Base-by-base conservation (phyloP, 495 filamentous ascomycete genomes). In the Lophiostoma macrostomum region DNA sequence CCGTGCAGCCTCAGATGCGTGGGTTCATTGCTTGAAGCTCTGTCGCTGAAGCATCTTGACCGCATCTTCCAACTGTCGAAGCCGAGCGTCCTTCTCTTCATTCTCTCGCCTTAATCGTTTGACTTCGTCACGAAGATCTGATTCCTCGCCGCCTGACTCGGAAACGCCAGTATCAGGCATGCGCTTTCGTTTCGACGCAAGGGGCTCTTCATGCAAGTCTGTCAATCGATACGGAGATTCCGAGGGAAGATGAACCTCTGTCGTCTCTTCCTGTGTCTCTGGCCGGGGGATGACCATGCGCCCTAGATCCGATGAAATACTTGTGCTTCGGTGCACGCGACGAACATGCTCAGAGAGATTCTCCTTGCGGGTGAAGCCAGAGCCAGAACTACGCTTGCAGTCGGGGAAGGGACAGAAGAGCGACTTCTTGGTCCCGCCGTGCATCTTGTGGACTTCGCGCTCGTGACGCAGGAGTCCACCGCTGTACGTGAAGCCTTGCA, bases 401-500 rank as follows among this genome's bases (percentile, higher is more conserved):
- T 83, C 80, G n/a, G 69, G 60, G 51, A 87, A 79, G 0, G 89
- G 88, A 57, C 91, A 96, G 67, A 85, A 80, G 36, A 88, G 77
- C 38, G 81, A 78, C 45, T 88, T 81, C 71, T 88, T 85, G 16
- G 88, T 86, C 4, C 88, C 89, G 38, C 87, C 85, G 63, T 91
- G 83, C 70, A 88, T 86, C 64, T 82, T 83, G 69, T 96, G 91
- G 0, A 95, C 89, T 70, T 96, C 91, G 40, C 91, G 82, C 66
- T 94, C 84, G 72, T 96, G 91, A 3, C 91, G 80, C 7, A 90
- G 69, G 1, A 96, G 80, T 8, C 91, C 91, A 18, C 91, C 91
- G 0, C 85, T 88, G 67, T 96, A 96, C 12, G 91, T 95, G 71
- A 96, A 96, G 16, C 91, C 91, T 56, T 86, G 85, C 0, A 95